Percentiles rank a stretch among this genome's conserved stretches.
phyloP scores from a whole-genome alignment of 208 protist species.

The Crithidia thermophila region DNA sequence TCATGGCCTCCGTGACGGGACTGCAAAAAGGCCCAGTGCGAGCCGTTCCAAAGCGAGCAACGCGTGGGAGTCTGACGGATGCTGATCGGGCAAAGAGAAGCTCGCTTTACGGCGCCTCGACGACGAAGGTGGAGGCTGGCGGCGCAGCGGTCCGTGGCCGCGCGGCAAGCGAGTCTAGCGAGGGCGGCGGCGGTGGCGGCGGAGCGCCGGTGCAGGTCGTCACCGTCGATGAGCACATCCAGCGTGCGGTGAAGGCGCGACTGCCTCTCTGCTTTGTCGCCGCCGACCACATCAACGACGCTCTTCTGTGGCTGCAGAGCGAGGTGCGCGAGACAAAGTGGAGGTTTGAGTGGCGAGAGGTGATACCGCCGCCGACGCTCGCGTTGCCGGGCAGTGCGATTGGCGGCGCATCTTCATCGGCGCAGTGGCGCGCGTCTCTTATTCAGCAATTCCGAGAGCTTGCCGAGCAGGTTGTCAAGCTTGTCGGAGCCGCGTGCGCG shows the following conservation, averaged over 20 bases:
- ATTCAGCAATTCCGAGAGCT: conserved; percentile 2
- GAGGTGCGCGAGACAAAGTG: conserved; percentile 22
- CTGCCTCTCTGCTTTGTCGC: conserved; percentile 33
- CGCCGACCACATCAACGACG: conserved; percentile 7
- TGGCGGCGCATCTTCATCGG: background rate
- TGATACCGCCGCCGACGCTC: background rate
- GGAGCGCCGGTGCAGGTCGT: background rate
- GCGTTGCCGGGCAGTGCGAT: background rate
- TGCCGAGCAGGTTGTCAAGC: conserved; percentile 9
- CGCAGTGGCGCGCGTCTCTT: background rate
- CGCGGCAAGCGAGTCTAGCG: background rate
- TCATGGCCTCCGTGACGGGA: conserved; percentile 43
- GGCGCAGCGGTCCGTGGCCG: background rate
- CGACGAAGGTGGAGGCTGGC: background rate
- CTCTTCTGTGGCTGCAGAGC: conserved; percentile 22
- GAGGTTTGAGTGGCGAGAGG: conserved; percentile 21
- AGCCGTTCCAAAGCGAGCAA: background rate
- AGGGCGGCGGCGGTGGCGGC: background rate
- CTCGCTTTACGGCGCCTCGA: background rate
- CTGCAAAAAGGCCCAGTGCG: conserved; percentile 13
- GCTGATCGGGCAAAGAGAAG: background rate
- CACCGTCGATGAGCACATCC: conserved; percentile 15
- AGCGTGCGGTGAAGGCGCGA: conserved; percentile 13
- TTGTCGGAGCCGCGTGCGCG: conserved; percentile 3
- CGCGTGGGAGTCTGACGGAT: background rate